A percentile compares a stretch with the other conserved stretches of the same genome.
phyloP scores from a whole-genome alignment of 768 basidiomycete species.

The Podaxis carcinomalis region DNA sequence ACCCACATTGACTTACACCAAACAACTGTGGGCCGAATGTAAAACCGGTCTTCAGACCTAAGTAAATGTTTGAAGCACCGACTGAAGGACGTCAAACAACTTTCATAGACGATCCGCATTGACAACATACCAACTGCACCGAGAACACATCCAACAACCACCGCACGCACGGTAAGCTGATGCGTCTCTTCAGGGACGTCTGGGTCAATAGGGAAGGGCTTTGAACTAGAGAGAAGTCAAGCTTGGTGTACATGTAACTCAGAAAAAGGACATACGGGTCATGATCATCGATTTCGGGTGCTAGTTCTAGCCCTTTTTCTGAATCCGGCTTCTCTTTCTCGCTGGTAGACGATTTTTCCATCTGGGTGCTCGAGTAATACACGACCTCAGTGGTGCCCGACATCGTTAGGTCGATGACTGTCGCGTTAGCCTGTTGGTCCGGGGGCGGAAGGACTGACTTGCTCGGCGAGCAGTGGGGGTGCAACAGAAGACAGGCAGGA shows the following conservation, averaged over 20 bases:
- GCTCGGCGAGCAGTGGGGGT: not conserved
- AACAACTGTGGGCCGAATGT: conserved; percentile 63
- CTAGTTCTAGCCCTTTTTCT: conserved; percentile 21
- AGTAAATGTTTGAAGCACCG: conserved; percentile 61
- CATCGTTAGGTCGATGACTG: conserved; percentile 3
- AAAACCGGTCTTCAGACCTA: conserved; percentile 66
- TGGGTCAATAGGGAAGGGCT: conserved; percentile 53
- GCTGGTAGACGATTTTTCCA: conserved; percentile 14
- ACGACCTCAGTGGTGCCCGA: not conserved
- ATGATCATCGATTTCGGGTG: conserved; percentile 28
- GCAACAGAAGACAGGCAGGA: not conserved
- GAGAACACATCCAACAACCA: conserved; percentile 46
- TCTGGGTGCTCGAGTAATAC: conserved; percentile 9
- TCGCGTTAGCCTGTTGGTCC: not conserved
- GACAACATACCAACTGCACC: conserved; percentile 34
- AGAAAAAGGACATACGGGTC: conserved; percentile 30
- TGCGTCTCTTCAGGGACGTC: conserved; percentile 43
- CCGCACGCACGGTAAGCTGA: conserved; percentile 48
- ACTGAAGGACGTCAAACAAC: conserved; percentile 21
- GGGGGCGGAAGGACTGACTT: not conserved
- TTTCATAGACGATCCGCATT: not conserved
- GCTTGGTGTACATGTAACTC: not conserved
- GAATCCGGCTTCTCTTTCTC: conserved; percentile 23
- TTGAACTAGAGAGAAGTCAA: conserved; percentile 22
- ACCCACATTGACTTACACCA: conserved; percentile 32